These are phyloP conservation scores for Aspergillus conjunctus DNA, from an alignment of 495 filamentous ascomycete species.

Conservation along the genomic window DNA sequence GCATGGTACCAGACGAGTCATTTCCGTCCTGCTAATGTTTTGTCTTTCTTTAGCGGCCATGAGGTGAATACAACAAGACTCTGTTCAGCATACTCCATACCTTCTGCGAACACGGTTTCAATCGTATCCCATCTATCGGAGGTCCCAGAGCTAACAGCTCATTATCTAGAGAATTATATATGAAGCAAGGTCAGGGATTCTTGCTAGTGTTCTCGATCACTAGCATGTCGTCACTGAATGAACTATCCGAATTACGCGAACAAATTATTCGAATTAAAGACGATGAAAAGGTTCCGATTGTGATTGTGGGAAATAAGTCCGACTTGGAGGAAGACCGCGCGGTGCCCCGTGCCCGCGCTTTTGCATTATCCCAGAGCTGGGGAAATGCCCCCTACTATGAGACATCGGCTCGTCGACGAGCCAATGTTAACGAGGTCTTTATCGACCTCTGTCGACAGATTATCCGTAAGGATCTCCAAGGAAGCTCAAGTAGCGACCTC, in stretches of 20 bases:
- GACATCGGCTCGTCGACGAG: slow-evolving; percentile 78
- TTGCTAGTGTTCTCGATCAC: slow-evolving; percentile 97
- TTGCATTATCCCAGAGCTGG: slow-evolving; percentile 86
- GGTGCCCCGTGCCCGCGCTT: slow-evolving; percentile 80
- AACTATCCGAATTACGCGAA: slow-evolving; percentile 85
- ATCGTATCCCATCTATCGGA: slow-evolving; percentile 13
- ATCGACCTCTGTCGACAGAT: slow-evolving; percentile 92
- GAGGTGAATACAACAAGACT: slow-evolving; percentile 54
- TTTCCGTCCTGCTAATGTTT: slow-evolving; percentile 19
- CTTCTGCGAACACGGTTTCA: slow-evolving; percentile 5
- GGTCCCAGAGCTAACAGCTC: slow-evolving; percentile 15
- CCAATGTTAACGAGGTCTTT: slow-evolving; percentile 96
- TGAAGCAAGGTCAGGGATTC: slow-evolving; percentile 96
- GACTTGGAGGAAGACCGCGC: slow-evolving; percentile 91
- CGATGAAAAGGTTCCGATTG: slow-evolving; percentile 85
- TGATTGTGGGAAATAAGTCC: slow-evolving; percentile 97
- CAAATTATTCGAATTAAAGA: slow-evolving; percentile 98
- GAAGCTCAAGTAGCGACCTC: slow-evolving; percentile 41
- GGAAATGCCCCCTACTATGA: slow-evolving; percentile 93
- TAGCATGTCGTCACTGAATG: slow-evolving; percentile 78
- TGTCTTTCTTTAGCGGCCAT: slow-evolving; percentile 59
- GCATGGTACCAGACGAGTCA: slow-evolving; percentile 7
- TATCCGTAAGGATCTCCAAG: slow-evolving; percentile 68
- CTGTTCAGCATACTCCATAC: neutral
- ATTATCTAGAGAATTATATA: slow-evolving; percentile 78